Base-by-base conservation (phyloP, 768 basidiomycete genomes). In the Peribolospora kevripleyi region DNA sequence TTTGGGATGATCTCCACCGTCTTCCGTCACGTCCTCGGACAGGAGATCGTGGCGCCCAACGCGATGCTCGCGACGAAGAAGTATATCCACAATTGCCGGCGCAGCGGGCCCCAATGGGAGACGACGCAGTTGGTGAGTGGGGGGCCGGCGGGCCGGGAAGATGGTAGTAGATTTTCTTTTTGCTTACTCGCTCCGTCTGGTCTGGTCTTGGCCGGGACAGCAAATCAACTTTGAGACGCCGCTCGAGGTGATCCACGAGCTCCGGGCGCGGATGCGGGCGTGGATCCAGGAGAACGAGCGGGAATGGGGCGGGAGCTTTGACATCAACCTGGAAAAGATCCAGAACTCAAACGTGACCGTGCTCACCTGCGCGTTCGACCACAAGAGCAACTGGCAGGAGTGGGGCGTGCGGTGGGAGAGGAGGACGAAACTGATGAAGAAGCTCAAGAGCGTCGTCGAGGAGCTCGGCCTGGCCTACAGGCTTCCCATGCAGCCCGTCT, bases 311-410 rank as follows among this genome's bases (percentile, higher is more conserved):
- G 57, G 57, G 7, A 54, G 54, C 11, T 54, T 54, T 36, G 38
- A 25, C 42, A 43, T 60, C 46, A 51, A 57, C 60, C 82, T 84
- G 60, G 79, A 84, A 67, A 80, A 76, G 61, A 82, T 84, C 78
- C 78, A 81, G 59, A 80, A 71, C 61, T 80, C 82, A 63, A 83
- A 82, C 60, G 74, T 78, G 6, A 76, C 84, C 54, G 66, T 74
- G 61, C 70, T 84, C 55, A 73, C 73, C 47, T 73, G 84, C 52
- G 75, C 75, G 41, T 73, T 84, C 64, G 82, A 84, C 67, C 82
- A 81, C 76, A 66, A 66, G 78, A 73, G 78, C 43, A 83, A 82
- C 63, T 85, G 82, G 83, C 83, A 84, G 63, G 81, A 84, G 63
- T 85, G 82, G 82, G 82, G 80, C 50, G 83, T 76, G 14, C 72